Percentiles rank a stretch among this genome's conserved stretches.
These are phyloP conservation scores for Blastobotrys aristatus DNA, from an alignment of 1,139 yeast genomes.

Conservation along the genomic window DNA sequence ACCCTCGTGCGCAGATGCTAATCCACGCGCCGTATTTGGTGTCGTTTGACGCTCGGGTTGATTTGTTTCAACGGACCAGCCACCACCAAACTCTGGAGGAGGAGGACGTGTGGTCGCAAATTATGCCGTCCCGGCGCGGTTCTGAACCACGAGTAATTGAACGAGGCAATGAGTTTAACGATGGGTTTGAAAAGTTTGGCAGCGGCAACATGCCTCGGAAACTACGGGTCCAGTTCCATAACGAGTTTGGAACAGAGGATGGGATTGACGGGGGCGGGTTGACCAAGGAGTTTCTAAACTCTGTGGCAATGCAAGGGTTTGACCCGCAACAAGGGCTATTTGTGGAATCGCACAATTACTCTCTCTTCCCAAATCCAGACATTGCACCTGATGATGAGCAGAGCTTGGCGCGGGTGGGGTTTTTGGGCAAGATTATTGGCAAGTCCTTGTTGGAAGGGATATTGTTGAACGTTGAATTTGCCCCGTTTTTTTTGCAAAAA, in stretches of 20 bases:
- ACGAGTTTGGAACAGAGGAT: conserved; percentile 65
- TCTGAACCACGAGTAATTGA: conserved; percentile 38
- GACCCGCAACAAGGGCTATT: conserved; percentile 44
- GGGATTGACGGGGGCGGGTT: conserved; percentile 98
- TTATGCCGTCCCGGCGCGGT: neutral
- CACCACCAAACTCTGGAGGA: conserved; percentile 20
- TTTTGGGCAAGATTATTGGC: conserved; percentile 79
- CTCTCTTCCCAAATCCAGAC: conserved; percentile 67
- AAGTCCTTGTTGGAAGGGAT: conserved; percentile 86
- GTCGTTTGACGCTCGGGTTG: conserved; percentile 68
- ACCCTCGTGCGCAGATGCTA: conserved; percentile 45
- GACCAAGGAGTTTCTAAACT: conserved; percentile 82
- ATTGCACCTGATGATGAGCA: conserved; percentile 11
- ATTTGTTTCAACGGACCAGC: conserved; percentile 55
- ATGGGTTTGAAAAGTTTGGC: conserved; percentile 57
- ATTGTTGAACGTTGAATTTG: conserved; percentile 75
- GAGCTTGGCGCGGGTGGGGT: conserved; percentile 46
- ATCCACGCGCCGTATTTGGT: conserved; percentile 72
- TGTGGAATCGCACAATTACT: conserved; percentile 51
- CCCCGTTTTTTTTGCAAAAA: conserved; percentile 78
- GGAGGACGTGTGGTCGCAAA: conserved; percentile 29
- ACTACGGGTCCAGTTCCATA: conserved; percentile 61
- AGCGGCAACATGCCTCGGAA: conserved; percentile 48
- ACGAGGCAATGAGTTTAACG: conserved; percentile 65
- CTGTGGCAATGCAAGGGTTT: conserved; percentile 68